phyloP scores from a whole-genome alignment of 352 stramenopile species.

The Phytophthora rubi region DNA sequence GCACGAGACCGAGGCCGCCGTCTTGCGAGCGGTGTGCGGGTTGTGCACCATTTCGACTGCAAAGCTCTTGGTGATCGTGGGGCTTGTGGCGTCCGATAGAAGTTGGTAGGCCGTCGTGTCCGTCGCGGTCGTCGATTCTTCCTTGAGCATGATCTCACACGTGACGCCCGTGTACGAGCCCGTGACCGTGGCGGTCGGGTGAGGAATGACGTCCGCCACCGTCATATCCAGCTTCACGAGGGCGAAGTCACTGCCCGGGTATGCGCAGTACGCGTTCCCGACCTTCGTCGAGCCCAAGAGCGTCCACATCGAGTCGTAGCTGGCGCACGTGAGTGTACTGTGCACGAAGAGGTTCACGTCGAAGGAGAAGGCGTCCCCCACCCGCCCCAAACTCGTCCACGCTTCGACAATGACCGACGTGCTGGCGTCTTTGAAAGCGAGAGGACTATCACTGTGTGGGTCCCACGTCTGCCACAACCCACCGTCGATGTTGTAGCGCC shows the following conservation, averaged over 20 bases:
- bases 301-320: conserved; percentile 6
- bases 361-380: conserved; percentile 29
- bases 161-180: neutral
- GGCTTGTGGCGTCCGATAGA: neutral
- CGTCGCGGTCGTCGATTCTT: neutral
- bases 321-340: conserved; percentile 18
- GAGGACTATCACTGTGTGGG: neutral
- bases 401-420: conserved; percentile 53
- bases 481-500: conserved; percentile 44
- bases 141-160: conserved; percentile 10
- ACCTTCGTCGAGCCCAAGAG: neutral
- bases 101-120: neutral
- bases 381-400: conserved; percentile 51
- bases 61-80: conserved; percentile 23
- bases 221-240: conserved; percentile 1
- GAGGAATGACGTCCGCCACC: neutral
- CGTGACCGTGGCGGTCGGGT: neutral
- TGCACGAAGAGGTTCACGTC: conserved; percentile 42
- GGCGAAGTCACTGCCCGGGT: conserved; percentile 23
- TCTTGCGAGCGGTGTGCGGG: conserved; percentile 31
- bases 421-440: conserved; percentile 31
- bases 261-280: conserved; percentile 9
- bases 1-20: conserved; percentile 42
- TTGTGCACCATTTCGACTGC: conserved; percentile 50
- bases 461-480: conserved; percentile 3